Evolutionary conservation across 2,329 filamentous ascomycete species (phyloP).

Genomic region (Talaromyces sp.): DNA sequence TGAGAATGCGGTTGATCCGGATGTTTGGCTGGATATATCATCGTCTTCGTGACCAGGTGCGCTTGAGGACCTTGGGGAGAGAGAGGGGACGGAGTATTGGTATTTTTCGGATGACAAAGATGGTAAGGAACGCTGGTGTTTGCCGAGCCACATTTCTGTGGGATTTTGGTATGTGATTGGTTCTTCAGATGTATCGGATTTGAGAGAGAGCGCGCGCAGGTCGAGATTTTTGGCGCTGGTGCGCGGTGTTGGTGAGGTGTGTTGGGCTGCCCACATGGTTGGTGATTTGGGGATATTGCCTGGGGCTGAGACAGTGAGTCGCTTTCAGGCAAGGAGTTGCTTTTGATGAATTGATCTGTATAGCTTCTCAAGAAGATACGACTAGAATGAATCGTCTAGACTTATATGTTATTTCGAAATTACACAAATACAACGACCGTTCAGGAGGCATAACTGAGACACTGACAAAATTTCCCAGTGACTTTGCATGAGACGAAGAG

Average conservation of each 20-base stretch:
- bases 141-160: conserved; percentile 13
- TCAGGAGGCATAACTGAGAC: not conserved
- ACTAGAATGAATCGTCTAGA: not conserved
- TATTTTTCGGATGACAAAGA: not conserved
- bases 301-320: not conserved
- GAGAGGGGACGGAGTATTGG: not conserved
- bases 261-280: conserved; percentile 9
- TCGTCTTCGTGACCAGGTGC: not conserved
- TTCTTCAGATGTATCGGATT: not conserved
- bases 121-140: not conserved
- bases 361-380: no score
- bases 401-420: not conserved
- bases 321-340: not conserved
- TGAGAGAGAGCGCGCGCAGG: not conserved
- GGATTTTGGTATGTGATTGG: not conserved
- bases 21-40: not conserved
- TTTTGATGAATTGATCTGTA: not conserved
- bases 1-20: not conserved
- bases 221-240: conserved; percentile 14
- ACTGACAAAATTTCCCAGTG: not conserved
- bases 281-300: not conserved
- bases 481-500: not conserved
- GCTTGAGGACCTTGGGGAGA: not conserved
- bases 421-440: not conserved
- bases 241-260: not conserved